Percentiles rank a stretch among this genome's conserved stretches.
These are phyloP conservation scores for Saccharomycopsis crataegensis DNA, from an alignment of 1,139 yeast species.

Conservation along the genomic window DNA sequence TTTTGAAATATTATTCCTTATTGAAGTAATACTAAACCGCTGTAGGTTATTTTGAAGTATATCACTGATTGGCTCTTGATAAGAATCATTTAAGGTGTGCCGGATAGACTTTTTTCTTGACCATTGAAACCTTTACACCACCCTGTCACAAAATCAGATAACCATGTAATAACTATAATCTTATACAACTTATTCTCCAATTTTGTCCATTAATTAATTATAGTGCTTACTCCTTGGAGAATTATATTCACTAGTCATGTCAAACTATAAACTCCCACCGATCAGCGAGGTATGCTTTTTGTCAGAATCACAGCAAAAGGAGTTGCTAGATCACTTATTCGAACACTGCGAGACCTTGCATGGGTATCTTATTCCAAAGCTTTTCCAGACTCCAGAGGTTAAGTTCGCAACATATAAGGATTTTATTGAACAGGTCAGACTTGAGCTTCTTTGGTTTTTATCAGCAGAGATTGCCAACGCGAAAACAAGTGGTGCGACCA, in stretches of 20 bases:
- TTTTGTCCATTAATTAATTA: too few relatives aligned
- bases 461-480: slow-evolving; percentile 23
- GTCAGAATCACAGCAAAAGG: slow-evolving; percentile 24
- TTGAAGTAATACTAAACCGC: too few relatives aligned
- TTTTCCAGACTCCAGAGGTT: slow-evolving; percentile 23
- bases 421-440: slow-evolving; percentile 45
- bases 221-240: too few relatives aligned
- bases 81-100: too few relatives aligned
- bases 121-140: too few relatives aligned
- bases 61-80: too few relatives aligned
- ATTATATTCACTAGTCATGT: background rate
- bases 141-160: too few relatives aligned
- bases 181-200: too few relatives aligned
- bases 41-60: too few relatives aligned
- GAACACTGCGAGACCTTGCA: slow-evolving; percentile 60
- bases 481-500: slow-evolving; percentile 18
- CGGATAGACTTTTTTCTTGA: too few relatives aligned
- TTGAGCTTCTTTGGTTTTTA: slow-evolving; percentile 32
- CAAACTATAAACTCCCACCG: slow-evolving; percentile 21
- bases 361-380: slow-evolving; percentile 33
- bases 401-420: slow-evolving; percentile 33
- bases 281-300: slow-evolving; percentile 20
- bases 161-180: too few relatives aligned
- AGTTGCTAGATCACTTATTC: slow-evolving; percentile 48
- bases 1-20: too few relatives aligned